phyloP scores from a whole-genome alignment of 495 filamentous ascomycete genomes.

The Xylaria scruposa region DNA sequence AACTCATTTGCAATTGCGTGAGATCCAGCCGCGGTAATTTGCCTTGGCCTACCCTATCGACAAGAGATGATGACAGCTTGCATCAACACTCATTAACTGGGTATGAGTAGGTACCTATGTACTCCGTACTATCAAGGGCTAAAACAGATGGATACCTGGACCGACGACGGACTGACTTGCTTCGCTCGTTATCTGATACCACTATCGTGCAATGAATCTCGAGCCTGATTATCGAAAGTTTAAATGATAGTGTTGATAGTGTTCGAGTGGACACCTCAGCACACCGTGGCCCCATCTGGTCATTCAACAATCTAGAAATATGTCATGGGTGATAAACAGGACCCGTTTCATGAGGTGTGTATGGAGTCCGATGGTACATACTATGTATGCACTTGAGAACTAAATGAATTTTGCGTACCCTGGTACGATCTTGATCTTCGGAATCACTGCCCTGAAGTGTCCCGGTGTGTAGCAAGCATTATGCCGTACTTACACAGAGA shows the following conservation, averaged over 20 bases:
- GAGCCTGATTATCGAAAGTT: background rate
- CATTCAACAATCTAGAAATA: background rate
- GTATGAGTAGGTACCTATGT: background rate
- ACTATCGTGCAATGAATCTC: constrained; percentile 1
- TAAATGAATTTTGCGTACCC: background rate
- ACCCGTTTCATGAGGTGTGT: constrained; percentile 23
- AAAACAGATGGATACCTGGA: background rate
- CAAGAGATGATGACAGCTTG: constrained; percentile 38
- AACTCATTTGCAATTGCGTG: constrained; percentile 27
- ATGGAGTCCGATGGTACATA: constrained; percentile 13
- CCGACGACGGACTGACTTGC: constrained; percentile 8
- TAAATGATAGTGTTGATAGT: background rate
- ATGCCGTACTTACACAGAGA: background rate
- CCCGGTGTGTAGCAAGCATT: background rate
- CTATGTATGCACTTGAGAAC: constrained; percentile 1
- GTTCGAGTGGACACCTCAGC: background rate
- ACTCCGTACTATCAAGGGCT: background rate
- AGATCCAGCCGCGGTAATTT: constrained; percentile 30
- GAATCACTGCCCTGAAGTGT: background rate
- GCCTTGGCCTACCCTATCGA: background rate
- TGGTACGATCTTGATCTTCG: background rate
- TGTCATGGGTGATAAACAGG: constrained; percentile 15
- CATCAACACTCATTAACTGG: constrained; percentile 19
- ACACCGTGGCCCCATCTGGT: constrained; percentile 12
- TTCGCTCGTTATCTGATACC: constrained; percentile 17